These are phyloP conservation scores for Penicillium glabrum DNA, from an alignment of 2,329 filamentous ascomycete genomes.

Conservation along the genomic window DNA sequence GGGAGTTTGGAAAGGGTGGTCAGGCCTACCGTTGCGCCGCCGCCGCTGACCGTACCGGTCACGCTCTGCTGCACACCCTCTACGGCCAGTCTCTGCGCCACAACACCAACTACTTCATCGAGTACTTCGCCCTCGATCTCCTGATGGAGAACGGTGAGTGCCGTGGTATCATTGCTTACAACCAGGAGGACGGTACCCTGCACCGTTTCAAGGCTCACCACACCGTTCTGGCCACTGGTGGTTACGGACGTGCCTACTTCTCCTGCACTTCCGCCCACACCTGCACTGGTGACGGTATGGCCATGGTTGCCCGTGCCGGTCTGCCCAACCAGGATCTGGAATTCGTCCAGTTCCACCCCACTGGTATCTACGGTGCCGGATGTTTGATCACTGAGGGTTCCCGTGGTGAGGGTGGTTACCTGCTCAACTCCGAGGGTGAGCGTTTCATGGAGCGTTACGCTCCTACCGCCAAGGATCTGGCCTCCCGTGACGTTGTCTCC, in stretches of 20 bases:
- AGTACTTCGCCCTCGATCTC: constrained; percentile 95
- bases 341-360: constrained; percentile 99
- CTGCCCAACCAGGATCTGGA: constrained; percentile 99
- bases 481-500: constrained; percentile 92
- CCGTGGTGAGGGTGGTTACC: constrained; percentile 96
- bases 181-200: constrained; percentile 96
- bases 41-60: constrained; percentile 93
- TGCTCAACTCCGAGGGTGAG: constrained; percentile 96
- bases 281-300: constrained; percentile 98
- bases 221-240: constrained; percentile 94
- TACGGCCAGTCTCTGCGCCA: constrained; percentile 96
- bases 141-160: constrained; percentile 98
- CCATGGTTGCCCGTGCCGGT: constrained; percentile 96
- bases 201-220: constrained; percentile 96
- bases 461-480: constrained; percentile 96
- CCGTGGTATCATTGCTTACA: constrained; percentile 95
- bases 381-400: constrained; percentile 98
- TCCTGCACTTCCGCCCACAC: constrained; percentile 97
- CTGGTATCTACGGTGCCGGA: constrained; percentile 97
- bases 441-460: constrained; percentile 99
- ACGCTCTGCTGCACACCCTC: constrained; percentile 95
- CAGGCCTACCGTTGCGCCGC: constrained; percentile 98
- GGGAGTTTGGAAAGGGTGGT: constrained; percentile 92
- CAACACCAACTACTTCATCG: constrained; percentile 99
- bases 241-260: constrained; percentile 98